These are phyloP conservation scores for Leccinum rimulosum DNA, from an alignment of 768 basidiomycete species.

Conservation along the genomic window DNA sequence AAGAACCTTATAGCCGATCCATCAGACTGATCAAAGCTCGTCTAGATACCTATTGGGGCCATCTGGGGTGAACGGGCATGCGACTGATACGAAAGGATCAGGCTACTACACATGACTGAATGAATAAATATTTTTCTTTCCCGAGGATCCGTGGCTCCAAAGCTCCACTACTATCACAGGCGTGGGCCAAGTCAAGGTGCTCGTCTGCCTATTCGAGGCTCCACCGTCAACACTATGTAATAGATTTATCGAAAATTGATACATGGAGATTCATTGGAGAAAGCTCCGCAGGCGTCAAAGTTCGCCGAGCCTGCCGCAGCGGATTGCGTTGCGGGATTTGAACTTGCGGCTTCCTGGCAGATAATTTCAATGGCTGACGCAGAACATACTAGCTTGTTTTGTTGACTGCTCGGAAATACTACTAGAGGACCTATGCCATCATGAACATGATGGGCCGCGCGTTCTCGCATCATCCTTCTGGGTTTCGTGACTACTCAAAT, in stretches of 20 bases:
- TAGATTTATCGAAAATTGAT: background rate
- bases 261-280: too few relatives aligned
- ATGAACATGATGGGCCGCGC: background rate
- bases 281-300: background rate
- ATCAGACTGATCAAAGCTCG: background rate
- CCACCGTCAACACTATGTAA: too few relatives aligned
- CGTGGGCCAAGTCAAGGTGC: too few relatives aligned
- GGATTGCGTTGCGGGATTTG: background rate
- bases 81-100: background rate
- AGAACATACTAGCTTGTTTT: background rate
- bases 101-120: background rate
- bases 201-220: too few relatives aligned
- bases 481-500: background rate
- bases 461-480: background rate
- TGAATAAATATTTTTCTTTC: background rate
- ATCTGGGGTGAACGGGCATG: background rate
- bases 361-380: too few relatives aligned
- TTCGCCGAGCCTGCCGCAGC: background rate
- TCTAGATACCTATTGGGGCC: background rate
- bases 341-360: background rate
- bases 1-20: background rate
- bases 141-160: background rate
- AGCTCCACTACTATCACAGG: too few relatives aligned
- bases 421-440: background rate
- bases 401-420: background rate